Conservation (phyloP, 768 basidiomycete species). For the Tulasnella calospora region DNA sequence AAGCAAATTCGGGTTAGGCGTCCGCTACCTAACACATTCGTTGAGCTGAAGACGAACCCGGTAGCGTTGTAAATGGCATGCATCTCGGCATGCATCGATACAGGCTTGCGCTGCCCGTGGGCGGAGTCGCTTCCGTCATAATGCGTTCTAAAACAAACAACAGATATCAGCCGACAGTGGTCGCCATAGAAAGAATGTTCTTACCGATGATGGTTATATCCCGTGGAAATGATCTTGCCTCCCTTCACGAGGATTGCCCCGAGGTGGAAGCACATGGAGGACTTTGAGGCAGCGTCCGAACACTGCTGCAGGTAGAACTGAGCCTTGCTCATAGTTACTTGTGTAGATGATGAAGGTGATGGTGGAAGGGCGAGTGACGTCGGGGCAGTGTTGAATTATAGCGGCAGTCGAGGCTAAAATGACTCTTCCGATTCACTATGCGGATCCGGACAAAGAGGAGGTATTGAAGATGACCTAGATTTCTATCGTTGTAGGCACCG, state of each 20-base stretch:
- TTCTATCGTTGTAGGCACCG: not conserved
- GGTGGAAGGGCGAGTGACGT: not conserved
- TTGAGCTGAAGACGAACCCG: not conserved
- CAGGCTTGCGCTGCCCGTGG: conserved; percentile 31
- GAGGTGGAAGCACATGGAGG: conserved; percentile 25
- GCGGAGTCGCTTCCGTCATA: conserved; percentile 48
- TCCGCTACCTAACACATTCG: not conserved
- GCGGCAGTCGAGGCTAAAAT: conserved; percentile 2
- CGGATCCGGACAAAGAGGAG: not conserved
- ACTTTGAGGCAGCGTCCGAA: conserved; percentile 25
- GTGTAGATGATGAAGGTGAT: not conserved
- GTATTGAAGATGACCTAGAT: not conserved
- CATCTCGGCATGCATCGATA: conserved; percentile 57
- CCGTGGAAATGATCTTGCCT: conserved; percentile 51
- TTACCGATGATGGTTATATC: conserved; percentile 48
- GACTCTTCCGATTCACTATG: not conserved
- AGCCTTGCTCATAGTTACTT: conserved; percentile 25
- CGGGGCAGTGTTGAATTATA: not conserved
- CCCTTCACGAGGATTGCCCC: conserved; percentile 48
- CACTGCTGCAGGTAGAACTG: conserved; percentile 27
- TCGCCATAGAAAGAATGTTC: not conserved
- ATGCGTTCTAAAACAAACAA: conserved; percentile 37
- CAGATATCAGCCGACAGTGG: not conserved
- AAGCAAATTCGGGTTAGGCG: not conserved
- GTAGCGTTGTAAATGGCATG: conserved; percentile 51